These are phyloP conservation scores for Backusella parvicylindrica DNA, from an alignment of 192 early-diverging fungal genomes.

Conservation along the genomic window DNA sequence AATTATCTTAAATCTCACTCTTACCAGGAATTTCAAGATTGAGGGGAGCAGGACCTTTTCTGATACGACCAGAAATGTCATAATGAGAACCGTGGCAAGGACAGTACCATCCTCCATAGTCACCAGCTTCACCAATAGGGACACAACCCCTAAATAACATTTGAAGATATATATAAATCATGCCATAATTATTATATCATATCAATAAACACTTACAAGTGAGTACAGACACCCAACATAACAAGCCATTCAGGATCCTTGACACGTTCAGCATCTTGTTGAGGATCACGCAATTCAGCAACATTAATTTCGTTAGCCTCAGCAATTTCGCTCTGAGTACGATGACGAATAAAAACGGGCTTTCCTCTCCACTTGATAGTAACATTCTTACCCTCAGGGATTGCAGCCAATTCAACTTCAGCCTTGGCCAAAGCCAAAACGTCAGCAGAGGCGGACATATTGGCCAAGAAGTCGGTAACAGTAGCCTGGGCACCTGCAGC, in stretches of 20 bases:
- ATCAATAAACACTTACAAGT: slow-evolving; percentile 42
- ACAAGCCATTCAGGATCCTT: slow-evolving; percentile 96
- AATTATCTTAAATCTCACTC: slow-evolving; percentile 10
- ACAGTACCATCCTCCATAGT: slow-evolving; percentile 99
- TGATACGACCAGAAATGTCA: slow-evolving; percentile 97
- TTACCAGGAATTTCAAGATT: slow-evolving; percentile 95
- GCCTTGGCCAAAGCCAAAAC: slow-evolving; percentile 97
- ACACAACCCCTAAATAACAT: slow-evolving; percentile 88
- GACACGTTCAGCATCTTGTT: slow-evolving; percentile 86
- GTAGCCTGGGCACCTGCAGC: slow-evolving; percentile 87
- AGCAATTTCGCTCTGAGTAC: slow-evolving; percentile 90
- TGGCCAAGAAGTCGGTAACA: slow-evolving; percentile 78
- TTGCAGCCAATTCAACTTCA: slow-evolving; percentile 86
- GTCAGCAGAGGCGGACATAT: slow-evolving; percentile 96
- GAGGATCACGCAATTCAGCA: slow-evolving; percentile 81
- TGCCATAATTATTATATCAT: too few species aligned
- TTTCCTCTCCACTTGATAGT: slow-evolving; percentile 99
- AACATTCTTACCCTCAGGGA: slow-evolving; percentile 96
- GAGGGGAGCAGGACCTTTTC: slow-evolving; percentile 97
- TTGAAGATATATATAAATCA: too few species aligned
- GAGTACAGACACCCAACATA: slow-evolving; percentile 76
- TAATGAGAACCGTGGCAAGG: slow-evolving; percentile 99
- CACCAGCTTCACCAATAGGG: slow-evolving; percentile 96
- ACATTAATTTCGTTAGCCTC: slow-evolving; percentile 86
- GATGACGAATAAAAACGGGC: slow-evolving; percentile 96